phyloP scores from a whole-genome alignment of 208 protist species.

The Giardia duodenalis region DNA sequence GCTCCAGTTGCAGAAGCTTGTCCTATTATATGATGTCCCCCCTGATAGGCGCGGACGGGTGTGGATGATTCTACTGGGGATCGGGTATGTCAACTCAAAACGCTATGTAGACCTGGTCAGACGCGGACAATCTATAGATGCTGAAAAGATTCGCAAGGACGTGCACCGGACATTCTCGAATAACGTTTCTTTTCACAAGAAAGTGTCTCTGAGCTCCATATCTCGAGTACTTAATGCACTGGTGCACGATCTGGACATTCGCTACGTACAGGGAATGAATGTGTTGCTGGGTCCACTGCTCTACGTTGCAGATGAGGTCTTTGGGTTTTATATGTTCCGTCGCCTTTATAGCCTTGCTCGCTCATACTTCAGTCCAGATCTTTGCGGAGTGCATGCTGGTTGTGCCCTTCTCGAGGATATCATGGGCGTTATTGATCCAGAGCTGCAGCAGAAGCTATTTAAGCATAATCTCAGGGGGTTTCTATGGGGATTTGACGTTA shows the following conservation, averaged over 20 bases:
- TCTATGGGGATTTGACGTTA: not conserved
- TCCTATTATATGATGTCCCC: too few species aligned
- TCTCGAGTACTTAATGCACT: not conserved
- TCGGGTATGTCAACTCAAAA: too few species aligned
- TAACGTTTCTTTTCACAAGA: not conserved
- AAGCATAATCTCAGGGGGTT: not conserved
- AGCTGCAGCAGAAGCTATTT: not conserved
- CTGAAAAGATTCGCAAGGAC: not conserved
- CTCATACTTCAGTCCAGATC: not conserved
- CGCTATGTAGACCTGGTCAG: too few species aligned
- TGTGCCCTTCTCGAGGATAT: not conserved
- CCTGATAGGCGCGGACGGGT: too few species aligned
- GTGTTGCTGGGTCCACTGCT: not conserved
- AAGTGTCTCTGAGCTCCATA: not conserved
- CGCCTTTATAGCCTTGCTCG: not conserved
- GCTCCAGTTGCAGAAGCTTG: too few species aligned
- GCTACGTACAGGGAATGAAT: not conserved
- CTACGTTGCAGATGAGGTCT: not conserved
- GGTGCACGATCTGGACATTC: not conserved
- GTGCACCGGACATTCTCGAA: not conserved
- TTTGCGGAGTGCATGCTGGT: not conserved
- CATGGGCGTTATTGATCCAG: not conserved
- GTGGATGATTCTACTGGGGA: too few species aligned
- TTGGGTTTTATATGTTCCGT: not conserved
- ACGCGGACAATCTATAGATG: not conserved